These are phyloP conservation scores for Chaetomium sp. DNA, from an alignment of 2,329 filamentous ascomycete genomes.

Conservation along the genomic window DNA sequence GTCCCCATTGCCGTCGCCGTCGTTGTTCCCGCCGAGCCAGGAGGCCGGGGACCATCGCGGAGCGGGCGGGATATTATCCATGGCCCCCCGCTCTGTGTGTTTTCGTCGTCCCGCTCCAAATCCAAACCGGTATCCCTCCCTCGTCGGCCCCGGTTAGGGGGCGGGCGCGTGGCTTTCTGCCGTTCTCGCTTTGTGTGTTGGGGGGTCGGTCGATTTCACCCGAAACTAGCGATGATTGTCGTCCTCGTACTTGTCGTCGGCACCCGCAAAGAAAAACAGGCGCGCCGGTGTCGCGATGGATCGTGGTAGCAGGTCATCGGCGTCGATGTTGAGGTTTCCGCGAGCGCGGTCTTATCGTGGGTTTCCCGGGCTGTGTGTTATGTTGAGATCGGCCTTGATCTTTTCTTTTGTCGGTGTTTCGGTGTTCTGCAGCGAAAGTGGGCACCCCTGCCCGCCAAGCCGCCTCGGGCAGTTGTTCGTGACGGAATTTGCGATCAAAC, in stretches of 20 bases:
- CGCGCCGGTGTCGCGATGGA: constrained; percentile 10
- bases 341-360: neutral
- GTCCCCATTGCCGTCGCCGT: constrained; percentile 24
- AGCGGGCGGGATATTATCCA: constrained; percentile 8
- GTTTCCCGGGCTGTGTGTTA: neutral
- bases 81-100: neutral
- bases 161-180: too few species aligned
- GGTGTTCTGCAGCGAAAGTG: too few species aligned
- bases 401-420: too few species aligned
- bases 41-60: neutral
- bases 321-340: neutral
- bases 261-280: constrained; percentile 8
- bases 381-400: too few species aligned
- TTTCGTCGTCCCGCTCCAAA: neutral
- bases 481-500: too few species aligned
- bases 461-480: too few species aligned
- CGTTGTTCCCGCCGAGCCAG: constrained; percentile 16
- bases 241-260: constrained; percentile 5
- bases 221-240: neutral
- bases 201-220: too few species aligned
- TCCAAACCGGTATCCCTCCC: too few species aligned
- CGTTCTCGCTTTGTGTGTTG: too few species aligned
- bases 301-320: constrained; percentile 10
- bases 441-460: too few species aligned
- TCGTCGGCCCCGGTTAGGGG: too few species aligned